Conservation (phyloP, 345 rosid species). For the Alliaria petiolata region DNA sequence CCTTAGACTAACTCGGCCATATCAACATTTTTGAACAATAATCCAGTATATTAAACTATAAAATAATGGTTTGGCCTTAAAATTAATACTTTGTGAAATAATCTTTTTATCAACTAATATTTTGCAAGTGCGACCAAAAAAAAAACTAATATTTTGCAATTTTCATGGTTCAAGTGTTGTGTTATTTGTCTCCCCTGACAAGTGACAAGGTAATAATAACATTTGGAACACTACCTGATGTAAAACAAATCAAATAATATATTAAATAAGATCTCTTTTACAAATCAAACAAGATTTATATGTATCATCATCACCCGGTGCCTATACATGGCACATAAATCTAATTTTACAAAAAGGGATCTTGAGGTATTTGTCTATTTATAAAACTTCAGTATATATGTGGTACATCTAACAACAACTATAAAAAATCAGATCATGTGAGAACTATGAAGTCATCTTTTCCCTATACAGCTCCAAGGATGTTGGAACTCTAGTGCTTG, state of each 20-base stretch:
- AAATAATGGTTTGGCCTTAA: too few relatives aligned
- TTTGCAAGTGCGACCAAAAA: too few relatives aligned
- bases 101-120: too few relatives aligned
- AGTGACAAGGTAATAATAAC: not conserved
- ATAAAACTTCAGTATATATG: conserved; percentile 17
- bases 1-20: too few relatives aligned
- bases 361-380: conserved; percentile 16
- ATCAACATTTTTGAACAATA: too few relatives aligned
- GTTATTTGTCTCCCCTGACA: too few relatives aligned
- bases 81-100: too few relatives aligned
- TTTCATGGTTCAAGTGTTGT: not conserved
- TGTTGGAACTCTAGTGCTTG: conserved; percentile 16
- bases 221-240: not conserved
- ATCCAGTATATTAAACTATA: too few relatives aligned
- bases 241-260: conserved; percentile 11
- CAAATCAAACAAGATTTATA: conserved; percentile 15
- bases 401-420: conserved; percentile 15
- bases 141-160: not conserved
- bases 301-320: not conserved
- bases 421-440: conserved; percentile 24
- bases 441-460: conserved; percentile 28
- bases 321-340: not conserved
- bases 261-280: conserved; percentile 17
- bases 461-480: conserved; percentile 26
- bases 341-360: conserved; percentile 19